phyloP scores from a whole-genome alignment of 441 rosid species.

The Bocquillonia castaneifolia region DNA sequence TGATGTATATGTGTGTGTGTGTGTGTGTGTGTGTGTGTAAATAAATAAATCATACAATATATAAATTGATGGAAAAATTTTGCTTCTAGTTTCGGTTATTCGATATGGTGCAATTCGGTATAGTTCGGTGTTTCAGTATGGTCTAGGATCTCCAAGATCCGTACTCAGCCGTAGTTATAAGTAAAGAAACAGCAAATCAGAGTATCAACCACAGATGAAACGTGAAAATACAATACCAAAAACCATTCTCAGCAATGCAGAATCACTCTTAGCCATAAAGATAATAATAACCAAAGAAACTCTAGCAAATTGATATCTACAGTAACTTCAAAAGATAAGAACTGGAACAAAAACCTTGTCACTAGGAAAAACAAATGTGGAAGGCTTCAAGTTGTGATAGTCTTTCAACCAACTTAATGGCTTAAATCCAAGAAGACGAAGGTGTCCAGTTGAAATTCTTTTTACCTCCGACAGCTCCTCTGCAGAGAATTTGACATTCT shows the following conservation, averaged over 20 bases:
- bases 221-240: not conserved
- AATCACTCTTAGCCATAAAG: not conserved
- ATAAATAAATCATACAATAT: too few relatives aligned
- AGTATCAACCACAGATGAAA: not conserved
- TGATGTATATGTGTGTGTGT: too few relatives aligned
- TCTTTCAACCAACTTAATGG: slow-evolving; percentile 84
- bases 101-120: too few relatives aligned
- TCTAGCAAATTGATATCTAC: slow-evolving; percentile 2
- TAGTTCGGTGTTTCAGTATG: too few relatives aligned
- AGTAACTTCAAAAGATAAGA: slow-evolving; percentile 7
- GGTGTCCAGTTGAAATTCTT: slow-evolving; percentile 60
- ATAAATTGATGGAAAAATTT: too few relatives aligned
- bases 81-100: too few relatives aligned
- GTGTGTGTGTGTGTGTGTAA: too few relatives aligned
- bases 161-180: too few relatives aligned
- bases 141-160: too few relatives aligned
- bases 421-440: slow-evolving; percentile 88
- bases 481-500: slow-evolving; percentile 50
- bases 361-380: slow-evolving; percentile 82
- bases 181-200: too few relatives aligned
- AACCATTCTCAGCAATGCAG: not conserved
- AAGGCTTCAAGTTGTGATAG: slow-evolving; percentile 88
- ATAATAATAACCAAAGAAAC: not conserved
- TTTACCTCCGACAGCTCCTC: slow-evolving; percentile 73
- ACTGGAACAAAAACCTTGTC: slow-evolving; percentile 58